Conservation (phyloP, 331 rosid species). For the Saraca asoca region DNA sequence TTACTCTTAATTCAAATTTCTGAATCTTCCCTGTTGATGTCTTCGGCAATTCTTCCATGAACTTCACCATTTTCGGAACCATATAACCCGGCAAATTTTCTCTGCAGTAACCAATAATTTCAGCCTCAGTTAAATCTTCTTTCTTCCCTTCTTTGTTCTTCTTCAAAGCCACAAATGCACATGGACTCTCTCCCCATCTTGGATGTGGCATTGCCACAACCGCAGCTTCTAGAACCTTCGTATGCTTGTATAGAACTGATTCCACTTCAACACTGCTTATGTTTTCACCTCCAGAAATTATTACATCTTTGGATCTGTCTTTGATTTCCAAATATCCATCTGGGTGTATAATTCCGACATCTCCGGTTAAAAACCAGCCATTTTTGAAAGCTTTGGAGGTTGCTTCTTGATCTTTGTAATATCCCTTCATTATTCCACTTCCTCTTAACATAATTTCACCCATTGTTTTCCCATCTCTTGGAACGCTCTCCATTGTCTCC, state of each 20-base stretch:
- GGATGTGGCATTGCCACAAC: conserved; percentile 74
- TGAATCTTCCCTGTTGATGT: conserved; percentile 62
- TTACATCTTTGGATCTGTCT: conserved; percentile 65
- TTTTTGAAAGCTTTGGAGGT: conserved; percentile 47
- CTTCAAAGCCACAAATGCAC: conserved; percentile 52
- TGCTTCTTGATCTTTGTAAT: conserved; percentile 48
- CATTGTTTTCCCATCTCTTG: conserved; percentile 49
- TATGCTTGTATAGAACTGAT: conserved; percentile 50
- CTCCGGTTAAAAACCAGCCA: conserved; percentile 33
- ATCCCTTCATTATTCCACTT: conserved; percentile 66
- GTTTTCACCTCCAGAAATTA: conserved; percentile 45
- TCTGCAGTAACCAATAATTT: conserved; percentile 44
- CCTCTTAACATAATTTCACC: conserved; percentile 71
- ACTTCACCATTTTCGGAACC: conserved; percentile 67
- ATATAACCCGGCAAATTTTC: conserved; percentile 53
- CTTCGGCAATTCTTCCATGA: conserved; percentile 61
- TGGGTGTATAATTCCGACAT: conserved; percentile 39
- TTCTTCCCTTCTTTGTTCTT: neutral
- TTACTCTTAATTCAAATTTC: conserved; percentile 51
- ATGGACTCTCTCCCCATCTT: conserved; percentile 76
- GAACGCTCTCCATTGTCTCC: conserved; percentile 55
- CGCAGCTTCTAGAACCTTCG: conserved; percentile 55
- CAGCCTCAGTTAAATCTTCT: conserved; percentile 29
- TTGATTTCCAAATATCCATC: conserved; percentile 69
- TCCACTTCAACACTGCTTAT: conserved; percentile 70